phyloP scores from a whole-genome alignment of 2,329 filamentous ascomycete species.

The Ceratocystis huliohia region DNA sequence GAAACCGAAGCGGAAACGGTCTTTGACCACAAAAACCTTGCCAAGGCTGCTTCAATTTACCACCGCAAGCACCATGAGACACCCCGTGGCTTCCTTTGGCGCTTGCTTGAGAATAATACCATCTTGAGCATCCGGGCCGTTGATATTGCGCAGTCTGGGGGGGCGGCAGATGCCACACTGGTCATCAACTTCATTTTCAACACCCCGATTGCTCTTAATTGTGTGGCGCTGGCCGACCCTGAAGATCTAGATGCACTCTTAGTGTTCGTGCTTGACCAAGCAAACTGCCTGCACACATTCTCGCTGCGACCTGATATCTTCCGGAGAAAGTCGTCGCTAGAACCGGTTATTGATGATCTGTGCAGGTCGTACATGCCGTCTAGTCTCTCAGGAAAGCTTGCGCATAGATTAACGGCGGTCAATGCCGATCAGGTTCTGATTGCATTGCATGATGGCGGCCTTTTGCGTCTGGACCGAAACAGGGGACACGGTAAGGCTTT shows the following conservation, averaged over 20 bases:
- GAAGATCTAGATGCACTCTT: conserved; percentile 64
- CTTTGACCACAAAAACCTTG: conserved; percentile 61
- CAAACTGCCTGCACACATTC: conserved; percentile 72
- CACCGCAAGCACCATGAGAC: conserved; percentile 63
- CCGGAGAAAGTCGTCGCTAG: conserved; percentile 52
- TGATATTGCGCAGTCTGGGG: conserved; percentile 49
- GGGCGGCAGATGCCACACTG: conserved; percentile 55
- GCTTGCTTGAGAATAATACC: conserved; percentile 66
- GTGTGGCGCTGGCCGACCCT: conserved; percentile 71
- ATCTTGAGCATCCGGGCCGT: conserved; percentile 71
- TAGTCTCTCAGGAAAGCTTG: conserved; percentile 63
- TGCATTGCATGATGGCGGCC: conserved; percentile 65
- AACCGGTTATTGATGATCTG: conserved; percentile 61
- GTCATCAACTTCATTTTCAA: conserved; percentile 69
- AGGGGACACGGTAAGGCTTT: conserved; percentile 34
- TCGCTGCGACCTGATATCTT: conserved; percentile 76
- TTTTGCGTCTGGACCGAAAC: conserved; percentile 56
- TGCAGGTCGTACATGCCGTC: conserved; percentile 62
- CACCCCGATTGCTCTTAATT: conserved; percentile 58
- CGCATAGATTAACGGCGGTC: conserved; percentile 68
- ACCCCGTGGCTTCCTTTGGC: conserved; percentile 83
- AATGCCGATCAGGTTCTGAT: conserved; percentile 63
- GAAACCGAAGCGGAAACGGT: conserved; percentile 55
- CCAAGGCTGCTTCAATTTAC: conserved; percentile 69
- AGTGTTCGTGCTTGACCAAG: conserved; percentile 65